Evolutionary conservation across 2,329 filamentous ascomycete genomes (phyloP), one percentile per base, ranked within the genome.

Genomic region (Apiospora rasikravindrae): DNA sequence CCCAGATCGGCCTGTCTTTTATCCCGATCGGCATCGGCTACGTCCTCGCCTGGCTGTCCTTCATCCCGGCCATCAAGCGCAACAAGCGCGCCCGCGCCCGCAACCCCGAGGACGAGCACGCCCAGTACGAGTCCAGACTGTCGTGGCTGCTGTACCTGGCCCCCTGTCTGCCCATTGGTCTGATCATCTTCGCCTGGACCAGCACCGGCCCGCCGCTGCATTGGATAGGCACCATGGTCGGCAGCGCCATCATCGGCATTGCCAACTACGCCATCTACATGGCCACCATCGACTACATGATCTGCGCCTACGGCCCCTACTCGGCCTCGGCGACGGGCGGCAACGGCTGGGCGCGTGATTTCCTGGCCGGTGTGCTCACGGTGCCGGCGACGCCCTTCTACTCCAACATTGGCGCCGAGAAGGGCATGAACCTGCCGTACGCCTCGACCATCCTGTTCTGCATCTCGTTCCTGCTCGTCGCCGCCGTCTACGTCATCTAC

Each of bases 231-330:
- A 86, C 88, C 8, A 89, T 92, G 86, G 82, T 92, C 67, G 91
- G 90, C 76, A 86, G 87, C 1, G 83, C 83, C 13, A 82, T 91
- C 57, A 88, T 92, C 68, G 91, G 89, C 57, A 88, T 92, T 53
- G 90, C 90, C 69, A 92, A 92, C 77, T 88, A 87, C 74, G 81
- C 69, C 53, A 67, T 70, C 40, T 72, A 92, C 81, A 91, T 91
- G 86, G 89, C 90, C 29, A 91, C 89, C 2, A 91, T 92, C 74
- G 90, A 92, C 77, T 92, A 92, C 78, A 90, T 91, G 87, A 49
- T 70, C 33, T 53, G 68, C 73, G 89, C 90, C 7, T 93, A 93
- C 76, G 90, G 90, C 0, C 88, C 88, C 0, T 92, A 91, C 80
- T 89, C 90, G 2, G 90, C 91, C 14, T 91, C 89, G 1, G 91